Base-by-base conservation (phyloP, 352 stramenopile species). In the Pythium myriotylum region DNA sequence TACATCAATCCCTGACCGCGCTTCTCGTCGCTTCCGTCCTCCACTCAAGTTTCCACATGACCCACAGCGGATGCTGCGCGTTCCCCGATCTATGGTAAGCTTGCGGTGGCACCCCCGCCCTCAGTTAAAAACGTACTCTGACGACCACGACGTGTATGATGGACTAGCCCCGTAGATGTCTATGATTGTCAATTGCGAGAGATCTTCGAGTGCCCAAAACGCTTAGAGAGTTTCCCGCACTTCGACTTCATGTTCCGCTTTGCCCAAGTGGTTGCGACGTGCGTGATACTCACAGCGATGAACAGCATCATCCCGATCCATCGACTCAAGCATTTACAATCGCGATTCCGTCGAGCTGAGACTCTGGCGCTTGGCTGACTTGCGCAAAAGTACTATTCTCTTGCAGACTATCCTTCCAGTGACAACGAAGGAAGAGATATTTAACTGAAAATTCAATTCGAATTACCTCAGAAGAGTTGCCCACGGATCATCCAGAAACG, bases 401-500 rank as follows among this genome's bases (percentile, higher is more conserved):
- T n/a, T n/a, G n/a, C n/a, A n/a, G n/a, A n/a, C n/a, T n/a, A 35
- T 35, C 29, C 10, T 35, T 35, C 29, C 29, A 10, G 10, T 35
- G 29, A 35, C 10, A 35, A 35, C 5, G 29, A 35, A 35, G 10
- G 29, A 35, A 35, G 29, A 35, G 29, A 35, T 35, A 35, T 35
- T 35, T 35, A 35, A 10, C 10, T 75, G 59, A 35, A 23, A 68
- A 62, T 4, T 24, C 17, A 19, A 45, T 27, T 42, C 39, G 33
- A 48, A 47, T 65, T 45, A 51, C 26, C 47, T 17, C 13, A 70
- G n/a, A 22, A 74, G 39, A 26, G 58, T 33, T 26, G 61, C 19
- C 82, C 83, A 90, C 16, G 83, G 83, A 66, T 92, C 76, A 10
- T 76, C 46, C 2, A 92, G 66, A 62, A 89, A 92, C 33, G 80